Percentiles rank a stretch among this genome's conserved stretches.
Evolutionary conservation across 306 rosid genomes (phyloP).

Genomic region (Albizia julibrissin): DNA sequence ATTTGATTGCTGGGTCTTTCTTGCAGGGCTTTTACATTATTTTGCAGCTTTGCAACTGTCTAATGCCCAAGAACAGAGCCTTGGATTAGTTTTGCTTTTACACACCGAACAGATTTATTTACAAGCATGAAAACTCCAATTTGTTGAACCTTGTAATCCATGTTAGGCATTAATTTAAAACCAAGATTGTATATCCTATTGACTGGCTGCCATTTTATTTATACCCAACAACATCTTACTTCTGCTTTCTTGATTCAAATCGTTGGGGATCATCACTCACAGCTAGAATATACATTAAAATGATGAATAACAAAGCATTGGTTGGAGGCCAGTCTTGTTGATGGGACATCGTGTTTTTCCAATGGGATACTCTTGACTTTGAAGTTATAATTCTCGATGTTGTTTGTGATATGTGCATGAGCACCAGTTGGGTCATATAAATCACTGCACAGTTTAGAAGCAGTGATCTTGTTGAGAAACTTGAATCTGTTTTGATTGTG

Average conservation of each 20-base stretch:
- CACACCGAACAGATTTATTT: not conserved
- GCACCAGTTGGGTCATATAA: not conserved
- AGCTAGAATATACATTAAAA: not conserved
- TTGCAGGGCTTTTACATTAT: constrained; percentile 3
- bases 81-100: not conserved
- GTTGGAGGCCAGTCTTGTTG: not conserved
- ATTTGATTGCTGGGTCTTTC: not conserved
- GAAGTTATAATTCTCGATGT: not conserved
- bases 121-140: not conserved
- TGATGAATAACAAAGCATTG: not conserved
- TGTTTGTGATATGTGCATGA: not conserved
- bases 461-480: not conserved
- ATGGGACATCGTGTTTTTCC: not conserved
- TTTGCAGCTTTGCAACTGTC: not conserved
- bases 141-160: not conserved
- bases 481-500: not conserved
- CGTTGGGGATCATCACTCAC: not conserved
- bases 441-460: not conserved
- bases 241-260: not conserved
- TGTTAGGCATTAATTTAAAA: not conserved
- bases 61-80: not conserved
- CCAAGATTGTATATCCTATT: not conserved
- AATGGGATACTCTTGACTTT: not conserved
- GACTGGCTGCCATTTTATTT: not conserved
- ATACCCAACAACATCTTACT: not conserved